Evolutionary conservation across 768 basidiomycete genomes (phyloP), one percentile per base, ranked within the genome.

Genomic region (Naganishia randhawae): DNA sequence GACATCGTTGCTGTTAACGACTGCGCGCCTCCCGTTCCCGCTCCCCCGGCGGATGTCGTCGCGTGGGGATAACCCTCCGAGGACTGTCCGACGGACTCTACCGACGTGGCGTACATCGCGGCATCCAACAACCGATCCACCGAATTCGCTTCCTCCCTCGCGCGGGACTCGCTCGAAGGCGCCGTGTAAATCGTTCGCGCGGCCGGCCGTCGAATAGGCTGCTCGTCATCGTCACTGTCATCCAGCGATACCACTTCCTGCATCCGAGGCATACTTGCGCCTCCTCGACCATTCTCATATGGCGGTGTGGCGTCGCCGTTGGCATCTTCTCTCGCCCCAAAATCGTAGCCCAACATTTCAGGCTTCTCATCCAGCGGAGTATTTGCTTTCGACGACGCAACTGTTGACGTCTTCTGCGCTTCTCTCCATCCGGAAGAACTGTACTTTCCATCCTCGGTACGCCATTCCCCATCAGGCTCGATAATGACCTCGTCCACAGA

Each of bases 391-490:
- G 57, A 35, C 17, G 35, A 9, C 5, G 50, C 27, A 35, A 25
- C 35, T 22, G 39, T 29, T 29, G 19, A 37, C 16, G 22, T 25
- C 37, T 61, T 35, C 29, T 61, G 37, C 14, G 68, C 55, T 13
- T 48, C n/a, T 32, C 84, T 85, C 92, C 93, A 96, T 33, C 78
- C 81, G 1, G 81, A 73, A 22, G 91, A 92, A 1, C 86, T 92
- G 74, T 85, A 89, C 79, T 89, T 91, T 81, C 89, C 85, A 80
- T 98, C 92, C 19, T 85, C 82, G 0, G 92, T 92, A 77, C 96
- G 94, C 96, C 96, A 99, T 77, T 94, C 89, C 1, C 92, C 94
- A 76, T 95, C 88, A 6, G 91, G 86, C 79, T 99, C 95, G 17
- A 99, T 87, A 65, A 95, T 84, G 29, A 99, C 92, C 71, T 96